Evolutionary conservation across 352 stramenopile species (phyloP), one percentile per base, ranked within the genome.

Genomic region (Phytophthora kernoviae): DNA sequence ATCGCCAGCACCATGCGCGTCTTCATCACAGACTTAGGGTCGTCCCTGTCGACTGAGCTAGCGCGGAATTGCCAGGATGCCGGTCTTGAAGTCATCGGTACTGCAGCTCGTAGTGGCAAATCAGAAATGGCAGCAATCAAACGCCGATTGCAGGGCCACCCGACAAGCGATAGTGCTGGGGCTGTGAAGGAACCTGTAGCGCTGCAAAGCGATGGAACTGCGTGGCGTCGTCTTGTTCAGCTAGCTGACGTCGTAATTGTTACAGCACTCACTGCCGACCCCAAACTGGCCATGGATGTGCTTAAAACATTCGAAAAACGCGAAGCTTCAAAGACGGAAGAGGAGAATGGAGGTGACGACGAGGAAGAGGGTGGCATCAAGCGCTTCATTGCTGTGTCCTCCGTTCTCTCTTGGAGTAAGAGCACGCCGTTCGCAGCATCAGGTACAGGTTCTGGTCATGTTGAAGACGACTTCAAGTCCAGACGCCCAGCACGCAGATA

Each of bases 401-500:
- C 79, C 14, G 68, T 93, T 21, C 73, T 94, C 24, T 84, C 85
- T 24, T 94, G 85, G 85, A 90, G 83, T 65, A 90, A 90, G 51
- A 93, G 84, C 64, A 39, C 70, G 0, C 52, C 68, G 17, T 79
- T 75, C 26, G 75, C 80, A 27, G 87, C 86, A 42, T 59, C 58
- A 20, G 79, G 74, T 34, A 47, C 63, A 27, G 41, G 39, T 12
- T 52, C 67, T 4, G 71, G 73, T 10, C 82, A 94, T 51, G 62
- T 69, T 1, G 88, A 95, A 70, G 77, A 88, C 55, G 73, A 79
- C 37, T 96, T 94, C 70, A 93, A 92, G 54, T 80, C 73, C 15
- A 72, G 88, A 48, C 91, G 91, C 37, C 84, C 86, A 6, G 76
- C 82, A 14, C 69, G 74, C 15, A 80, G 79, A 50, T 94, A 84